Evolutionary conservation across 495 filamentous ascomycete genomes (phyloP), one percentile per base, ranked within the genome.

Genomic region (Jackrogersella minutella): DNA sequence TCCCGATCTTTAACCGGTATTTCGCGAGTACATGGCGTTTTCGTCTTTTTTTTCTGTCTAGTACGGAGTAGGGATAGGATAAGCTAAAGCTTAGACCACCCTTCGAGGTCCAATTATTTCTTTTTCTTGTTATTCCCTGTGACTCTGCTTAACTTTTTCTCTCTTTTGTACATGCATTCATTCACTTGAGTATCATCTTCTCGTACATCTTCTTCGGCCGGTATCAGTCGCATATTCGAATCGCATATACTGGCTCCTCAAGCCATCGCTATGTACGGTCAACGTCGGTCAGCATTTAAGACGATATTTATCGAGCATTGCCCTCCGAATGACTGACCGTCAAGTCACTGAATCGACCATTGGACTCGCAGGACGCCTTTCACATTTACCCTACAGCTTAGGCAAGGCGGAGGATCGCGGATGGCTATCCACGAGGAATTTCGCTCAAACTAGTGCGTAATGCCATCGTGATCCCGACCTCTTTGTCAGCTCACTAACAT

Each of bases 301-400:
- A 68, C 37, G 21, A 72, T 51, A 67, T 64, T 33, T 51, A 68
- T 63, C 58, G 64, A 73, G 57, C 62, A 61, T 43, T 26, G 66
- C 66, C 64, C 69, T 70, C 72, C 70, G 72, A 68, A 74, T 74
- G 72, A 74, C 72, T 74, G 72, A 74, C 68, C 72, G 70, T 52
- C 70, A 65, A 64, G 31, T 74, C 22, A 63, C 66, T 39, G 72
- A 74, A 69, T 74, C 72, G 24, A 52, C 64, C 56, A 30, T 73
- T 49, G 72, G 72, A 56, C 58, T 73, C 62, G 69, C 72, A 68
- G 72, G 72, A 60, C 72, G 72, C 61, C 72, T 74, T 64, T 70
- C 69, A 44, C 58, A 73, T 44, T 58, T 66, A 58, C 67, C 72
- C n/a, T 70, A 68, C 41, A 58, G 54, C 9, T 33, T 64, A 41